Evolutionary conservation across 2,329 filamentous ascomycete species (phyloP).

Genomic region (Dryadomyces quercivorus): DNA sequence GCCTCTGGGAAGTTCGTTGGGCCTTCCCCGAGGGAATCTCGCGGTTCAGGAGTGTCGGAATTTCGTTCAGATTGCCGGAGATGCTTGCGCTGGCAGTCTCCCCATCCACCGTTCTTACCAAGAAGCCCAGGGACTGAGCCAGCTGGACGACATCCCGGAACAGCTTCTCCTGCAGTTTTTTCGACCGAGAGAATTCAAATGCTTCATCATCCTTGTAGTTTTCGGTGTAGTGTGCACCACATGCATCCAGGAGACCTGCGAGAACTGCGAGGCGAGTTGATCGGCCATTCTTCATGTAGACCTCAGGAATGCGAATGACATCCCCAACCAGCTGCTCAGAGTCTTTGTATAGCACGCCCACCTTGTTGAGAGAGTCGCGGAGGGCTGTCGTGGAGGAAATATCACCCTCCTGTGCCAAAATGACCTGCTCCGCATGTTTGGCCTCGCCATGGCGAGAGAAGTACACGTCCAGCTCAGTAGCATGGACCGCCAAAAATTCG

Average conservation of each 20-base stretch:
- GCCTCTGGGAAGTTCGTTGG: constrained; percentile 9
- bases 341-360: neutral
- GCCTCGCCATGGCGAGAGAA: neutral
- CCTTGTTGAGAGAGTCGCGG: neutral
- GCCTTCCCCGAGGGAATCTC: neutral
- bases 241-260: neutral
- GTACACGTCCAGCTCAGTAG: neutral
- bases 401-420: no score
- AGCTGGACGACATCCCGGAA: neutral
- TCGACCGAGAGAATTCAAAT: neutral
- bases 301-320: neutral
- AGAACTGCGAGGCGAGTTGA: neutral
- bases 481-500: neutral
- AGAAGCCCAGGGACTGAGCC: neutral
- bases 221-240: neutral
- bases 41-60: neutral
- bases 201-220: neutral
- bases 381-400: no score
- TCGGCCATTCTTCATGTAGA: neutral
- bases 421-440: no score
- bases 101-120: neutral
- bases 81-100: neutral
- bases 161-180: neutral
- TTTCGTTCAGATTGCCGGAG: neutral
- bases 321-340: neutral